These are phyloP conservation scores for Ajuga chamaepitys DNA, from an alignment of 257 asterid genomes.

Conservation along the genomic window DNA sequence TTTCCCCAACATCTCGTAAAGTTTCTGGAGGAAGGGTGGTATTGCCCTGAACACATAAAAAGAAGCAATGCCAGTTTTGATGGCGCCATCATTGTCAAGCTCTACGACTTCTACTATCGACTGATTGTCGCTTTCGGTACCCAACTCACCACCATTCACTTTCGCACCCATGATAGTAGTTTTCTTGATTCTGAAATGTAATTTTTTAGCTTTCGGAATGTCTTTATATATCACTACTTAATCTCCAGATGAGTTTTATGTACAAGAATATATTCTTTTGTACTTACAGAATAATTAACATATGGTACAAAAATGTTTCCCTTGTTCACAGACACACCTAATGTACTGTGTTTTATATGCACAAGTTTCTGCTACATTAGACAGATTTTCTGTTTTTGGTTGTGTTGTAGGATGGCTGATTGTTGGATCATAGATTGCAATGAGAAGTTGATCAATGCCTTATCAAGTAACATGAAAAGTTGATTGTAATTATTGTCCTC, in stretches of 20 bases:
- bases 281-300: too few species aligned
- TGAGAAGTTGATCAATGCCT: neutral
- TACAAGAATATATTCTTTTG: neutral
- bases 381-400: too few species aligned
- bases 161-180: slow-evolving; percentile 21
- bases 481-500: too few species aligned
- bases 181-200: neutral
- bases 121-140: neutral
- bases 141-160: slow-evolving; percentile 1
- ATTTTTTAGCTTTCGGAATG: neutral
- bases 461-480: too few species aligned
- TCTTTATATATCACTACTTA: neutral
- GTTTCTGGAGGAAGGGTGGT: slow-evolving; percentile 39
- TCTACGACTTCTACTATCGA: neutral
- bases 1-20: slow-evolving; percentile 35
- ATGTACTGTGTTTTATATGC: neutral
- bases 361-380: too few species aligned
- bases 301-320: neutral
- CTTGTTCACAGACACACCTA: neutral
- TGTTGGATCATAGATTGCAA: neutral
- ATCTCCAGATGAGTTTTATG: neutral
- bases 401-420: too few species aligned
- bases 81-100: neutral
- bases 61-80: neutral
- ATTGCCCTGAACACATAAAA: slow-evolving; percentile 8